Evolutionary conservation across 768 basidiomycete species (phyloP).

Genomic region (Coprinellus micaceus): DNA sequence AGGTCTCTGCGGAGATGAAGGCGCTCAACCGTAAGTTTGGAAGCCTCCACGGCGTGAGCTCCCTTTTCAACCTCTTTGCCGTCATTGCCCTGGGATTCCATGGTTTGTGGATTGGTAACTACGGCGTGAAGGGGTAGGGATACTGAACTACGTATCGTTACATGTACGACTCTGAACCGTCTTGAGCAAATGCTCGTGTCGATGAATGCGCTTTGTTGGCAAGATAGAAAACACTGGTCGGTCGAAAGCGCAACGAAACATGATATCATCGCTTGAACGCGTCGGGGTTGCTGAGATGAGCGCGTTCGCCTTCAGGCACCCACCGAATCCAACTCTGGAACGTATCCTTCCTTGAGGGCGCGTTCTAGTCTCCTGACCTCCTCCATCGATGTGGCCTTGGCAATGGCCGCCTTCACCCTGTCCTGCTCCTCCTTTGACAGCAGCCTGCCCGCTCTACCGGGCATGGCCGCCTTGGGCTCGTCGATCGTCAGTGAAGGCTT

Average conservation of each 20-base stretch:
- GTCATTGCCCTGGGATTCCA: slow-evolving; percentile 63
- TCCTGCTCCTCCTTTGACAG: slow-evolving; percentile 92
- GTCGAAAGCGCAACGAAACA: not conserved
- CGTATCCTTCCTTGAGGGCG: slow-evolving; percentile 78
- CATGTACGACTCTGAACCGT: not conserved
- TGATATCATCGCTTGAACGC: too few relatives aligned
- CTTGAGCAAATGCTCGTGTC: not conserved
- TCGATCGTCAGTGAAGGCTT: slow-evolving; percentile 65
- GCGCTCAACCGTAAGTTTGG: slow-evolving; percentile 64
- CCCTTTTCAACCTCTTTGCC: slow-evolving; percentile 58
- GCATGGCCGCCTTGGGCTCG: slow-evolving; percentile 63
- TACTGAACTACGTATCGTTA: slow-evolving; percentile 21
- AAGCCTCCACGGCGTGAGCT: slow-evolving; percentile 64
- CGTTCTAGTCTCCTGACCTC: slow-evolving; percentile 83
- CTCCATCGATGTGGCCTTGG: slow-evolving; percentile 86
- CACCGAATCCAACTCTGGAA: slow-evolving; percentile 74
- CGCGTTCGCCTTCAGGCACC: slow-evolving; percentile 41
- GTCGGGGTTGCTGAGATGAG: not conserved
- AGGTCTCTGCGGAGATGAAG: slow-evolving; percentile 72
- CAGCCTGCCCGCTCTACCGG: slow-evolving; percentile 75
- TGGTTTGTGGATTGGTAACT: slow-evolving; percentile 66
- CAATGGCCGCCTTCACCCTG: slow-evolving; percentile 81
- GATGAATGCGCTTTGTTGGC: not conserved
- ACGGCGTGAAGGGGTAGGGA: slow-evolving; percentile 44
- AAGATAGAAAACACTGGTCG: not conserved